Conservation (phyloP, 2,329 filamentous ascomycete genomes). For the Pestalotiopsis sp. region DNA sequence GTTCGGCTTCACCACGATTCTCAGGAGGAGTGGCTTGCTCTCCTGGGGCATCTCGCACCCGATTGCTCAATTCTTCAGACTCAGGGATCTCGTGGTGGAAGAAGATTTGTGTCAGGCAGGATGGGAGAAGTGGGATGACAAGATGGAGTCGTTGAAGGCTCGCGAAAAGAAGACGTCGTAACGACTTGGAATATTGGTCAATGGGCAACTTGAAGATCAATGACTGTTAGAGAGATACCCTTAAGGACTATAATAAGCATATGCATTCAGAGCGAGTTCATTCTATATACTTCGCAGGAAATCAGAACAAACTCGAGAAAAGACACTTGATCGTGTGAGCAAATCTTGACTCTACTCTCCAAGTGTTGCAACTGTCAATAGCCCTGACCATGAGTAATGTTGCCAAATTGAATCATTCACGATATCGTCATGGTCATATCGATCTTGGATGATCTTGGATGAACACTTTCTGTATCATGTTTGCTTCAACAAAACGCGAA, state of each 20-base stretch:
- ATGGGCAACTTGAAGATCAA: background rate
- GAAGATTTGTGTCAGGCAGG: conserved; percentile 90
- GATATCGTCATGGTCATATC: too few relatives aligned
- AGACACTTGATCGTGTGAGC: background rate
- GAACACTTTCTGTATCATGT: too few relatives aligned
- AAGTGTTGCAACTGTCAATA: background rate
- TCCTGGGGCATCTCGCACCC: conserved; percentile 71
- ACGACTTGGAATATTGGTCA: background rate
- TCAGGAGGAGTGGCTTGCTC: conserved; percentile 70
- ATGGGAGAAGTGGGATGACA: conserved; percentile 86
- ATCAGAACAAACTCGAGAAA: background rate
- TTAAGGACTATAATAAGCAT: background rate
- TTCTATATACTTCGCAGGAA: background rate
- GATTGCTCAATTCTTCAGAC: conserved; percentile 65
- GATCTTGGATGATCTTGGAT: too few relatives aligned
- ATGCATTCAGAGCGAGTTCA: background rate
- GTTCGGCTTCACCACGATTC: conserved; percentile 72
- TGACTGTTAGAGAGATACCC: background rate
- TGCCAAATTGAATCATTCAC: too few relatives aligned
- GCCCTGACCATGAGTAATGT: too few relatives aligned
- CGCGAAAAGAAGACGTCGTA: conserved; percentile 33
- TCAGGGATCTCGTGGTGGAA: conserved; percentile 82
- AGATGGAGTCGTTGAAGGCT: conserved; percentile 33
- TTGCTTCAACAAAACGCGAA: too few relatives aligned
- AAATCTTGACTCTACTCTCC: background rate